phyloP scores from a whole-genome alignment of 768 basidiomycete species.

The Termitomyces sp. region DNA sequence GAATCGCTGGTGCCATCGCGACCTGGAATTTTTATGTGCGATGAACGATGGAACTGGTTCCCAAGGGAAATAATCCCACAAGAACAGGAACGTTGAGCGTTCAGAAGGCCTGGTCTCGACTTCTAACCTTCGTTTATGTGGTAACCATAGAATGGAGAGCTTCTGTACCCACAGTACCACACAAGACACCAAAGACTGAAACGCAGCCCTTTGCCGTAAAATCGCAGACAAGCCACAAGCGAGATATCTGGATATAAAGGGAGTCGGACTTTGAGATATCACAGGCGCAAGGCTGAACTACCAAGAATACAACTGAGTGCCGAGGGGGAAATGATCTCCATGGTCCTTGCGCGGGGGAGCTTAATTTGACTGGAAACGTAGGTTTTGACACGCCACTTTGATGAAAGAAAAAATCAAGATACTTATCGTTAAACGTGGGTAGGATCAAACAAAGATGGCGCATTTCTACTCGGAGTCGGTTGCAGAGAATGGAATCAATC shows the following conservation, averaged over 20 bases:
- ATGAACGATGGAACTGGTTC: background rate
- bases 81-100: background rate
- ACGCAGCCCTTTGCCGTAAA: background rate
- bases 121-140: background rate
- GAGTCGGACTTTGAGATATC: background rate
- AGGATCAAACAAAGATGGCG: background rate
- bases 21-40: slow-evolving; percentile 2
- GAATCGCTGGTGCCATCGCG: background rate
- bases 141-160: no score
- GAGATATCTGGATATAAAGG: background rate
- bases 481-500: background rate
- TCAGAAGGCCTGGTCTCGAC: background rate
- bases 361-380: background rate
- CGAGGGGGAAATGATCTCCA: background rate
- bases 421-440: background rate
- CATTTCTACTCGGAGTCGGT: background rate
- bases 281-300: background rate
- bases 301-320: background rate
- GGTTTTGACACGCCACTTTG: background rate
- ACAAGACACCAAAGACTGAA: background rate
- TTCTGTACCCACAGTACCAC: no score
- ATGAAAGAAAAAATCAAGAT: background rate
- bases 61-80: background rate
- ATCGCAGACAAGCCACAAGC: background rate
- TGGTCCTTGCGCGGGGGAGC: background rate